These are phyloP conservation scores for Nepenthes gracilis DNA, from an alignment of 148 eudicot species.

Conservation along the genomic window DNA sequence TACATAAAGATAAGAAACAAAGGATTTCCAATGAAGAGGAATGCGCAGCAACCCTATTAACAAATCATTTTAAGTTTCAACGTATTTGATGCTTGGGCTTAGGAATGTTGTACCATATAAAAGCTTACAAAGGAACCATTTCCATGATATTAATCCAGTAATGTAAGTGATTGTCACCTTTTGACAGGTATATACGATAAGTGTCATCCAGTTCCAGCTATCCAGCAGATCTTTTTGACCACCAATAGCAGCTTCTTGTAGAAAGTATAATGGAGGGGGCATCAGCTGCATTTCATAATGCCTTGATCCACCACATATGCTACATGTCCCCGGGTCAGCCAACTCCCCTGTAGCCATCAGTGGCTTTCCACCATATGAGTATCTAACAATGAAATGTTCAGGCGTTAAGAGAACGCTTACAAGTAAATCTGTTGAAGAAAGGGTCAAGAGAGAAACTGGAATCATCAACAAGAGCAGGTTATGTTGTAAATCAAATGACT, in stretches of 20 bases:
- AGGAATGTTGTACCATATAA: neutral
- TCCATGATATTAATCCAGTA: neutral
- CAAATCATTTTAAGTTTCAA: neutral
- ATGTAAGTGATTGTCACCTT: slow-evolving; percentile 27
- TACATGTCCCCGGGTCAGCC: slow-evolving; percentile 39
- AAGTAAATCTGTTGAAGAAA: neutral
- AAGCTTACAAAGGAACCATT: neutral
- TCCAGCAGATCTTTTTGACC: slow-evolving; percentile 33
- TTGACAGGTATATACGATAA: slow-evolving; percentile 71
- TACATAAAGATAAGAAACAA: no score
- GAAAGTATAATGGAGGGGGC: slow-evolving; percentile 73
- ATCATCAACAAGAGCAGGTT: neutral
- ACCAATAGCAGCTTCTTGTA: slow-evolving; percentile 42
- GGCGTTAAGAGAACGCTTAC: slow-evolving; percentile 4
- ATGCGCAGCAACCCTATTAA: neutral
- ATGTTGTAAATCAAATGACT: neutral
- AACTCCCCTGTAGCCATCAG: slow-evolving; percentile 48
- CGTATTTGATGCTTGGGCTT: neutral
- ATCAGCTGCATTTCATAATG: slow-evolving; percentile 86
- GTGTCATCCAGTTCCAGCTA: slow-evolving; percentile 83
- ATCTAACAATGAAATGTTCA: slow-evolving; percentile 27
- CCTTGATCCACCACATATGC: slow-evolving; percentile 60
- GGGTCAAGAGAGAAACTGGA: neutral
- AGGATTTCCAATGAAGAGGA: neutral
- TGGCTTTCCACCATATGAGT: slow-evolving; percentile 77